These are phyloP conservation scores for Fusarium circinatum DNA, from an alignment of 2,329 filamentous ascomycete genomes.

Conservation along the genomic window DNA sequence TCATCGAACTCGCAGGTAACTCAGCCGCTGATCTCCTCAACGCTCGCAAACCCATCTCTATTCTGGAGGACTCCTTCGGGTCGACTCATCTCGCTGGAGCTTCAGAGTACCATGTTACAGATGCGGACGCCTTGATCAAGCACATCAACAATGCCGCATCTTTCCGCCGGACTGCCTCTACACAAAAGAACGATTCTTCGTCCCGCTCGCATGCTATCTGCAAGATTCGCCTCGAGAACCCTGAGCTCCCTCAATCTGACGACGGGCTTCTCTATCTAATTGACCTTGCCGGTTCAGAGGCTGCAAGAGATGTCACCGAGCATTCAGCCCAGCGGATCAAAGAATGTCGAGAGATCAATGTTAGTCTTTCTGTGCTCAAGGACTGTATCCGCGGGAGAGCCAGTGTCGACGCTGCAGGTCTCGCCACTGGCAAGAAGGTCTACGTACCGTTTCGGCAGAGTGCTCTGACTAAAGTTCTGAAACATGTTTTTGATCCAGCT, in stretches of 20 bases:
- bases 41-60: slow-evolving; percentile 52
- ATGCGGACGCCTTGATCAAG: slow-evolving; percentile 43
- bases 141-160: slow-evolving; percentile 51
- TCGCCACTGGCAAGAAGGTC: slow-evolving; percentile 43
- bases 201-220: slow-evolving; percentile 62
- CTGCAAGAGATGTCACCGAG: slow-evolving; percentile 53
- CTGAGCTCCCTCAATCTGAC: slow-evolving; percentile 38
- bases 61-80: slow-evolving; percentile 59
- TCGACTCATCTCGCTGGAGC: slow-evolving; percentile 57
- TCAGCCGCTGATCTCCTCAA: slow-evolving; percentile 54
- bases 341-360: slow-evolving; percentile 60
- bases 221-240: slow-evolving; percentile 56
- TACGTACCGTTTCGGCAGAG: slow-evolving; percentile 60
- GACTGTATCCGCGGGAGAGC: slow-evolving; percentile 62
- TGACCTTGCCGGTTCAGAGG: slow-evolving; percentile 61
- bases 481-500: slow-evolving; percentile 60
- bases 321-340: slow-evolving; percentile 57
- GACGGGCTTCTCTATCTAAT: slow-evolving; percentile 59
- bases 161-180: slow-evolving; percentile 55
- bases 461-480: slow-evolving; percentile 58
- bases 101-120: slow-evolving; percentile 49
- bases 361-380: slow-evolving; percentile 60
- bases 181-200: slow-evolving; percentile 58
- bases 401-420: slow-evolving; percentile 44
- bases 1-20: slow-evolving; percentile 54